Conservation (phyloP, 139 green algal species). For the Edaphochlamys debaryana region DNA sequence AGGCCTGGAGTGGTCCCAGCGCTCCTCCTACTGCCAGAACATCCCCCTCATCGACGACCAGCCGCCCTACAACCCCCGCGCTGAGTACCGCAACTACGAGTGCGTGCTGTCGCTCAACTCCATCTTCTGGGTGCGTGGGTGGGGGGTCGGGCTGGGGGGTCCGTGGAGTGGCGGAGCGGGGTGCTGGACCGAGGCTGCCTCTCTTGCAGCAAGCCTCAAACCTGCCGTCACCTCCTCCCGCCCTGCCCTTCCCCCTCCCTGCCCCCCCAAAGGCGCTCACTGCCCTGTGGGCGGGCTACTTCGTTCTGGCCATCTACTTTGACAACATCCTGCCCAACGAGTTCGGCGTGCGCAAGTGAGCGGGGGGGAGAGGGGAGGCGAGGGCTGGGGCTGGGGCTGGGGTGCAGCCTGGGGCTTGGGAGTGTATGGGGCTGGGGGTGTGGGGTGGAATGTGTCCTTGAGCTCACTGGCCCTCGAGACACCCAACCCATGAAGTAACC, state of each 20-base stretch:
- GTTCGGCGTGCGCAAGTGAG: constrained; percentile 41
- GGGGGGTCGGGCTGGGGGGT: too few species aligned
- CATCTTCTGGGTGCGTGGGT: constrained; percentile 57
- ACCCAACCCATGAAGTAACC: too few species aligned
- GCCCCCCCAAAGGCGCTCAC: too few species aligned
- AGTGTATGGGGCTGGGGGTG: too few species aligned
- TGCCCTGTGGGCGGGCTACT: constrained; percentile 71
- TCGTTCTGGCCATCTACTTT: constrained; percentile 88
- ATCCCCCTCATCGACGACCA: constrained; percentile 44
- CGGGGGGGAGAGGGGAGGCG: background rate
- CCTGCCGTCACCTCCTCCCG: too few species aligned
- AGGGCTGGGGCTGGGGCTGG: background rate
- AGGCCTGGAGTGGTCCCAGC: constrained; percentile 64
- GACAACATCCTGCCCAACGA: constrained; percentile 93
- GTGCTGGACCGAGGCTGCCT: too few species aligned
- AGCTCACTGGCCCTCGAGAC: too few species aligned
- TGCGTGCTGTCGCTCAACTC: constrained; percentile 77
- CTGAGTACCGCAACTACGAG: constrained; percentile 69
- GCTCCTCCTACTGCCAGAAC: constrained; percentile 69
- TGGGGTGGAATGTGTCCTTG: background rate
- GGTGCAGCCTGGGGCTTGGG: too few species aligned
- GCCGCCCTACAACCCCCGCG: constrained; percentile 44
- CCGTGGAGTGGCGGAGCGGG: too few species aligned
- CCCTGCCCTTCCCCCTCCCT: too few species aligned
- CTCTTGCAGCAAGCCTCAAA: too few species aligned